These are phyloP conservation scores for Brassica napus DNA, from an alignment of 345 rosid species.

Conservation along the genomic window Da-Ae NC_063446.1:64949501-64950000, in stretches of 20 bases:
- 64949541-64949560: neutral
- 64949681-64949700: slow-evolving; percentile 18
- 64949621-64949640: slow-evolving; percentile 28
- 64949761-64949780: slow-evolving; percentile 72
- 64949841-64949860: too few relatives aligned
- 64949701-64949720: slow-evolving; percentile 4
- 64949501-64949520: slow-evolving; percentile 37
- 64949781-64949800: slow-evolving; percentile 1
- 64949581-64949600: slow-evolving; percentile 20
- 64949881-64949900: slow-evolving; percentile 2
- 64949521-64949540: neutral
- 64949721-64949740: slow-evolving; percentile 7
- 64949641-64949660: slow-evolving; percentile 42
- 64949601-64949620: slow-evolving; percentile 27
- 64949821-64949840: neutral
- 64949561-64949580: slow-evolving; percentile 7
- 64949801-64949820: neutral
- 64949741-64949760: slow-evolving; percentile 49
- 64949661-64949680: slow-evolving; percentile 47
- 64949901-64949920: slow-evolving; percentile 56
- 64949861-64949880: too few relatives aligned
- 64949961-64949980: neutral
- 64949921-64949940: slow-evolving; percentile 79
- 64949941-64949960: slow-evolving; percentile 23
- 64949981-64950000: neutral